Evolutionary conservation across 208 protist genomes (phyloP), one percentile per base, ranked within the genome.

Genomic region (Borovskyia barvae): DNA sequence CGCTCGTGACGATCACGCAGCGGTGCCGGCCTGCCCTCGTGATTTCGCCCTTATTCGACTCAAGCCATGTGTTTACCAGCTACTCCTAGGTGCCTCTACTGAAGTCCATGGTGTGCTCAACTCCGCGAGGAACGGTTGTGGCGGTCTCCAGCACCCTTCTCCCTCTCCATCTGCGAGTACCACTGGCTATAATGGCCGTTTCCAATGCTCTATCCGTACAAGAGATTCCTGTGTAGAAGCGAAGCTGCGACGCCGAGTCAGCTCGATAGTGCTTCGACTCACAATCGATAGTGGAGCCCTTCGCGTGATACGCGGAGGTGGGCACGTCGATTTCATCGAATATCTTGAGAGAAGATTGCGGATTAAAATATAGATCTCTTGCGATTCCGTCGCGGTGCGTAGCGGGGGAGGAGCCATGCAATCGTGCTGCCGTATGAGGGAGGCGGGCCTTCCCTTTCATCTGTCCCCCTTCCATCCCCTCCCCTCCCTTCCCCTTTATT

Each of bases 301-400:
- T 8, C 61, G 65, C 7, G 74, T 90, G 12, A 48, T 72, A 39
- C 43, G 72, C 17, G 86, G 86, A 25, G 82, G 86, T 1, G 86
- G 86, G 1, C 79, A 89, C 46, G 73, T 86, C 17, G 77, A 90
- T 51, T 65, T 90, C 32, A 60, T 93, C 41, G 79, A 93, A 51
- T 93, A 77, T 57, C 55, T 93, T 26, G 80, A 88, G 33, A 49
- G 75, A n/a, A 61, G 72, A 11, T 45, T 84, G 11, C 64, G 51
- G 22, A 40, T 75, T 0, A 39, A 54, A 20, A 12, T 75, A 2
- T 70, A 24, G 37, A 8, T 15, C 26, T 9, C 15, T 9, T 17
- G n/a, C 22, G 19, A 17, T 39, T 7, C 33, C 33, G 33, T 39
- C 14, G 33, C 33, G 7, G 33, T 39, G 33, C 33, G 33, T 39